Base-by-base conservation (phyloP, 768 basidiomycete species). In the Wakefieldia striispora region DNA sequence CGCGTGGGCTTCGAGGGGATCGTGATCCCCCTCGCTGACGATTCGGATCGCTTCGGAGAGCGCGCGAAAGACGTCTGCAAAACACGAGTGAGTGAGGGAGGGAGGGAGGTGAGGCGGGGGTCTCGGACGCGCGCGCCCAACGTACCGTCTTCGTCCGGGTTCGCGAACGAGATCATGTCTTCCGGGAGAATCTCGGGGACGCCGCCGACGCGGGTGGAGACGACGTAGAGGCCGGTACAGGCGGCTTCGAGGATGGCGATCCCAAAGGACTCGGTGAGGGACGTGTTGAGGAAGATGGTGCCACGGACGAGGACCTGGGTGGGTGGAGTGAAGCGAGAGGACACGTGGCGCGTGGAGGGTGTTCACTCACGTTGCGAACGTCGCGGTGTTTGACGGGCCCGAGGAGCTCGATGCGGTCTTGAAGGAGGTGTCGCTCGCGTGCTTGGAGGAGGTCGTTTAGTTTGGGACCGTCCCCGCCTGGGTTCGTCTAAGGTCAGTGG, bases 191-290 rank as follows among this genome's bases (percentile, higher is more conserved):
- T 88, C 67, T 98, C 97, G 0, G 95, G 92, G 0, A 97, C 91
- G 1, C 97, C 97, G 0, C 97, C 97, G 0, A 97, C 95, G 38
- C 84, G 82, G 0, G 97, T 98, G 36, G 86, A 86, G 42, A 98
- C 95, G 43, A 97, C 88, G 62, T 95, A 95, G 14, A 97, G 76
- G 1, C 97, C 95, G 0, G 92, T 84, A 55, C 91, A 95, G 0
- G 97, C 97, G 0, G 95, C 97, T 72, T 99, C 97, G 37, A 99
- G 79, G 55, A 95, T 94, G n/a, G 89, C 91, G 56, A 95, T 98
- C 0, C 97, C 95, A 57, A 98, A 99, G 0, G 97, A 82, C 65
- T 98, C 97, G 1, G 95, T 98, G 21, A 98, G 77, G 0, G 93
- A 95, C 0, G 97, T 95, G 62, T 95, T 97, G 74, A 99, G 76